These are phyloP conservation scores for Pulicaria dysenterica DNA, from an alignment of 129 eudicot species.

Conservation along the genomic window DNA sequence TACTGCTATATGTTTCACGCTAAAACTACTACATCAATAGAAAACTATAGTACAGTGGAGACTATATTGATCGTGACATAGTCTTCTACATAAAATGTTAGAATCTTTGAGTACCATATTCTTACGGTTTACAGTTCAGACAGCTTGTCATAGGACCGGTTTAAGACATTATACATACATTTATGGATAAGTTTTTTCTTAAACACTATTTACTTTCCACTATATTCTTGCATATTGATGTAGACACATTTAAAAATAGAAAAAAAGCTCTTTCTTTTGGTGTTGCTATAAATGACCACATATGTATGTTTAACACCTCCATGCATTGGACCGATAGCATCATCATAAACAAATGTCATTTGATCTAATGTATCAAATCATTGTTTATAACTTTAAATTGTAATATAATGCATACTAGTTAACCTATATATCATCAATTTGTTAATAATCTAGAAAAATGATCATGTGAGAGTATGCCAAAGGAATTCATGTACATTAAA, in stretches of 20 bases:
- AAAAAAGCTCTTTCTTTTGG: not conserved
- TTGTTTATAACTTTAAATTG: too few species aligned
- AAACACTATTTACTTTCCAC: not conserved
- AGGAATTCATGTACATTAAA: constrained; percentile 28
- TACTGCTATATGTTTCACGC: too few species aligned
- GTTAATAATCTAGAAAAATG: not conserved
- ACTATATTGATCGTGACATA: not conserved
- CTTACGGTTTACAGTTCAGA: constrained; percentile 1
- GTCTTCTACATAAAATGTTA: constrained; percentile 2
- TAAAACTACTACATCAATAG: too few species aligned
- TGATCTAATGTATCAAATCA: too few species aligned
- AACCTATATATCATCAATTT: not conserved
- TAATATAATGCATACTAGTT: too few species aligned
- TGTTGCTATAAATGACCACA: not conserved
- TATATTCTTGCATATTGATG: constrained; percentile 1
- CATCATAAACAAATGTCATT: not conserved
- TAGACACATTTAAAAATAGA: not conserved
- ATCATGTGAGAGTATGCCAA: constrained; percentile 20
- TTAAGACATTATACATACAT: not conserved
- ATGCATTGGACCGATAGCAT: constrained; percentile 8
- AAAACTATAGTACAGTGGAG: too few species aligned
- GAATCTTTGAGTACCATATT: constrained; percentile 7
- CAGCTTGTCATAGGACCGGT: not conserved
- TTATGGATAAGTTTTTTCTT: not conserved
- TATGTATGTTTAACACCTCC: not conserved